These are phyloP conservation scores for Zelonia costaricensis DNA, from an alignment of 208 protist genomes.

Conservation along the genomic window DNA sequence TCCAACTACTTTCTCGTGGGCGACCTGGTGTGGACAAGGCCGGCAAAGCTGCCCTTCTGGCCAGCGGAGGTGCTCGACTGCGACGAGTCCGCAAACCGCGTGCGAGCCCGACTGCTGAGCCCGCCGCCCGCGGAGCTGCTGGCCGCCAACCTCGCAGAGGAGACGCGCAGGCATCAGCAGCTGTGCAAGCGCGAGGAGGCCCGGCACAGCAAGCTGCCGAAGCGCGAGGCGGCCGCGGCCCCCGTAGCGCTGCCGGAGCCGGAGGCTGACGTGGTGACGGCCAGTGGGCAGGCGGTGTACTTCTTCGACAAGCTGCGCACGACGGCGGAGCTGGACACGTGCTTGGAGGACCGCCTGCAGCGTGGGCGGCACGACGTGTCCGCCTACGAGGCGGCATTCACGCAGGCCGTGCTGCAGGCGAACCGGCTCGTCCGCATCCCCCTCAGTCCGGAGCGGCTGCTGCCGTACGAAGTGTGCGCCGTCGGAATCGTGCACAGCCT, in stretches of 20 bases:
- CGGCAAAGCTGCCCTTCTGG: constrained; percentile 80
- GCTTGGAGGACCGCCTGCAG: constrained; percentile 70
- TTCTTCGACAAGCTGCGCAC: constrained; percentile 87
- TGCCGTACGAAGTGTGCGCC: constrained; percentile 71
- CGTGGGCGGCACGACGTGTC: constrained; percentile 65
- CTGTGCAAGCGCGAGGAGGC: constrained; percentile 19
- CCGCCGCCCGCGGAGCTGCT: constrained; percentile 52
- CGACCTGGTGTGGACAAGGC: constrained; percentile 86
- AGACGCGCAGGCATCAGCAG: constrained; percentile 25
- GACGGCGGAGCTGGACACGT: constrained; percentile 64
- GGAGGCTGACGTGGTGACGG: constrained; percentile 47
- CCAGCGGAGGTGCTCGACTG: constrained; percentile 77
- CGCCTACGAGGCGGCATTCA: constrained; percentile 71
- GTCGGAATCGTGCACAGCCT: constrained; percentile 86
- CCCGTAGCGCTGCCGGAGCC: constrained; percentile 1
- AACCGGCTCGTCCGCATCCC: constrained; percentile 75
- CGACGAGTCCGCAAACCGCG: constrained; percentile 53
- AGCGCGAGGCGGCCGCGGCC: constrained; percentile 9
- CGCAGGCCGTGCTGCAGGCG: constrained; percentile 63
- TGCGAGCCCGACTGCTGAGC: constrained; percentile 57
- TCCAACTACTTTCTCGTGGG: constrained; percentile 80
- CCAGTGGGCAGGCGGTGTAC: constrained; percentile 56
- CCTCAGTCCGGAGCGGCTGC: constrained; percentile 70
- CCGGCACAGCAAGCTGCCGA: constrained; percentile 21
- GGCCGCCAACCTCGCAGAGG: constrained; percentile 37